Evolutionary conservation across 2,329 filamentous ascomycete species (phyloP).

Genomic region (Bimuria novae-zelandiae): DNA sequence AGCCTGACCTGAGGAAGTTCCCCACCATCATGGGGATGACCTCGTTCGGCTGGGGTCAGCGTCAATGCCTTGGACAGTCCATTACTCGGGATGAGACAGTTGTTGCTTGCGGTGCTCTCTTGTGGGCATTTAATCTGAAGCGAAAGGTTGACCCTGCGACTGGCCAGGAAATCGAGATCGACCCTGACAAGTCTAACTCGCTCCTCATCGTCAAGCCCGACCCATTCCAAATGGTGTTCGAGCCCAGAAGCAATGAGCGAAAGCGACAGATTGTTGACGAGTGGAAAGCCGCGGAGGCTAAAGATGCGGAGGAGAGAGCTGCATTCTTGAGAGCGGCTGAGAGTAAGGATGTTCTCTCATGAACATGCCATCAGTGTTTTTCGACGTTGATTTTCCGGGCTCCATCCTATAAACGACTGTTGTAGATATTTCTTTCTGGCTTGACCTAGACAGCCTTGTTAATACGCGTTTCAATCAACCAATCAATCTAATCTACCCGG

Average conservation of each 20-base stretch:
- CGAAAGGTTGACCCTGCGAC: conserved; percentile 53
- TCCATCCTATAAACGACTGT: not conserved
- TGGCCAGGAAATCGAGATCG: conserved; percentile 49
- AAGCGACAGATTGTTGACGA: conserved; percentile 35
- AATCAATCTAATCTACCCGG: not conserved
- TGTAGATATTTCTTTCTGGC: not conserved
- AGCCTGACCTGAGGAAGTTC: conserved; percentile 66
- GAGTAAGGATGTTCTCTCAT: conserved; percentile 14
- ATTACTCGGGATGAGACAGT: conserved; percentile 63
- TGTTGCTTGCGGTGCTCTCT: conserved; percentile 56
- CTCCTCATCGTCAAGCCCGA: conserved; percentile 63
- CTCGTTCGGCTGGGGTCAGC: conserved; percentile 67
- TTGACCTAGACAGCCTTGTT: not conserved
- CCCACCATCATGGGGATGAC: conserved; percentile 68
- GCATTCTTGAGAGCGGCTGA: conserved; percentile 40
- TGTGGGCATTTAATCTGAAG: conserved; percentile 54
- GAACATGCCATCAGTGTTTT: not conserved
- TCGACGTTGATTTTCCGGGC: not conserved
- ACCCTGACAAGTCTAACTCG: conserved; percentile 58
- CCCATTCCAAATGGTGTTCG: conserved; percentile 59
- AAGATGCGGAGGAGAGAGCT: conserved; percentile 42
- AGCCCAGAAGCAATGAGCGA: conserved; percentile 53
- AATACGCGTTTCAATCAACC: not conserved
- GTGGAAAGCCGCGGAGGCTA: conserved; percentile 44
- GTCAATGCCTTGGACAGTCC: conserved; percentile 65